Evolutionary conservation across 257 asterid species (phyloP), one percentile per base, ranked within the genome.

Genomic region (Scutellaria galericulata): DNA sequence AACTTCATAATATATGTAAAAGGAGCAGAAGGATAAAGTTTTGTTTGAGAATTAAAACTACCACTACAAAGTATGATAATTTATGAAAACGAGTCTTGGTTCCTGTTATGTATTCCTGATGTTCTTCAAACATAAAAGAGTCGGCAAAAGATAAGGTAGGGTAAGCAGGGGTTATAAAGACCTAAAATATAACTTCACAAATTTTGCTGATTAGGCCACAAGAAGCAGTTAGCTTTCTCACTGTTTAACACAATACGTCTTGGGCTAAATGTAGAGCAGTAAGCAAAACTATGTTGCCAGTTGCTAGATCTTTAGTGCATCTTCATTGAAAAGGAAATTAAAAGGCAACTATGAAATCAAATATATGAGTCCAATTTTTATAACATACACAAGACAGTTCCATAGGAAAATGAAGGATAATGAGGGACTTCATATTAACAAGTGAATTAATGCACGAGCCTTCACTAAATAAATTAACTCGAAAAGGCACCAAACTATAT

Each of bases 21-120:
- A 9, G 42, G 45, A 67, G 54, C 27, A 48, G 45, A 14, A 41
- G 39, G 47, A 8, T 39, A 47, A 4, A 6, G 35, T 57, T 39
- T 6, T 50, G 42, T 75, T 52, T 15, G 52, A 58, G 57, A 63
- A 71, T 5, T 42, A 24, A 46, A 35, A 35, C 55, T 53, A 52
- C 9, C 63, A 46, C 15, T 6, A 18, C 10, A 39, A 53, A 22
- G 64, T 12, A 66, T 7, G 56, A 66, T 18, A 13, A 10, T 9
- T 13, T n/a, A 24, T 5, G 65, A 64, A 39, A 72, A 71, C 58
- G 14, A 50, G 50, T n/a, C 20, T 70, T 2, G n/a, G 47, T 45
- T 44, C 14, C 47, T 60, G 3, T 47, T 13, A 7, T 54, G 35
- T 46, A 72, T 11, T 15, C 13, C 35, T 4, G 27, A 24, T 6